These are phyloP conservation scores for Chlamydomonas asymmetrica DNA, from an alignment of 139 green algal species.

Conservation along the genomic window DNA sequence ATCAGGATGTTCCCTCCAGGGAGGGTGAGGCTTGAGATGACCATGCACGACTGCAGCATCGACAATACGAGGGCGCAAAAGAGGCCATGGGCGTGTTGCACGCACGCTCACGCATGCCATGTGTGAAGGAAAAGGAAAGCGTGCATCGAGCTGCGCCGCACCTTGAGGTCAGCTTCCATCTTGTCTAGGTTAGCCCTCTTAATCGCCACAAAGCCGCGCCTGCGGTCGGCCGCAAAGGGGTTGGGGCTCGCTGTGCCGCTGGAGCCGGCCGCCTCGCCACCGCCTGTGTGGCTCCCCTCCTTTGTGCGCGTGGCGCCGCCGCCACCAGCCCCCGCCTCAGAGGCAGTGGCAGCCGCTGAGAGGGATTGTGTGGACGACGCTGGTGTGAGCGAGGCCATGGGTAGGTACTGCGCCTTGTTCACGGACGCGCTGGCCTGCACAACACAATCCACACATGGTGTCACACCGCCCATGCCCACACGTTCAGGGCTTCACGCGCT, in stretches of 20 bases:
- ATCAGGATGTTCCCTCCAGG: neutral
- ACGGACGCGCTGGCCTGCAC: too few relatives aligned
- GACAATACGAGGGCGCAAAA: neutral
- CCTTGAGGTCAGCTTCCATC: slow-evolving; percentile 77
- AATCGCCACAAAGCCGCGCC: slow-evolving; percentile 91
- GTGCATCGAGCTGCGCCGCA: slow-evolving; percentile 42
- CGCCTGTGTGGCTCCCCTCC: too few relatives aligned
- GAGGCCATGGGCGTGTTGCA: neutral
- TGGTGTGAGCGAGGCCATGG: neutral
- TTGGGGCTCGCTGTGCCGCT: slow-evolving; percentile 61
- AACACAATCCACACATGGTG: too few relatives aligned
- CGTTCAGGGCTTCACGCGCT: too few relatives aligned
- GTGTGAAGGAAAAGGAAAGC: neutral
- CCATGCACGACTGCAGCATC: neutral
- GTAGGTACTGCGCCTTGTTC: neutral
- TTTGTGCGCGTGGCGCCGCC: slow-evolving; percentile 71
- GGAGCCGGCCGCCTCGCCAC: too few relatives aligned
- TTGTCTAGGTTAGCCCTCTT: slow-evolving; percentile 92
- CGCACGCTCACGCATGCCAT: neutral
- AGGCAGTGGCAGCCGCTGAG: neutral
- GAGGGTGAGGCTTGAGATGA: neutral
- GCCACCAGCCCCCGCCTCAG: slow-evolving; percentile 15
- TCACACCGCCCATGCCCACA: too few relatives aligned
- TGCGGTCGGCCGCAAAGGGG: too few relatives aligned
- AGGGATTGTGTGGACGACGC: neutral